These are phyloP conservation scores for Ziziphus jujuba DNA, from an alignment of 306 rosid species.

Conservation along the genomic window DNA sequence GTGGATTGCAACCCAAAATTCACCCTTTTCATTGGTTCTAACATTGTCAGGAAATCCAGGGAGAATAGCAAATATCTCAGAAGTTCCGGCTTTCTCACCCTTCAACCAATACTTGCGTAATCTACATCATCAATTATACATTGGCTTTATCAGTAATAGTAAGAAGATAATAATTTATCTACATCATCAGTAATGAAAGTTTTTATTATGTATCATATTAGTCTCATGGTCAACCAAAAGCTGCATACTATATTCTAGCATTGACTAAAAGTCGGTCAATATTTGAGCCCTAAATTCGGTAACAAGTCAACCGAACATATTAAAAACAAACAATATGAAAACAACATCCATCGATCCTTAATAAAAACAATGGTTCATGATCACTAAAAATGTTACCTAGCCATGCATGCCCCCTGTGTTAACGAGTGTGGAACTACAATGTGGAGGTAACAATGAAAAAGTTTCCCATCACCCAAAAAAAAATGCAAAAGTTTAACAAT, in stretches of 20 bases:
- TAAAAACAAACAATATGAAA: too few relatives aligned
- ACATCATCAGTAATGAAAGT: too few relatives aligned
- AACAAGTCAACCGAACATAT: background rate
- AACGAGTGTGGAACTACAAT: background rate
- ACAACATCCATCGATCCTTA: background rate
- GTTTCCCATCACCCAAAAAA: too few relatives aligned
- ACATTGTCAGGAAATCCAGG: constrained; percentile 92
- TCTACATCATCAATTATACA: constrained; percentile 36
- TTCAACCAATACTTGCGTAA: constrained; percentile 79
- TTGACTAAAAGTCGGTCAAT: background rate
- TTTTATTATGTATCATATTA: too few relatives aligned
- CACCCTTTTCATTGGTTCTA: constrained; percentile 73
- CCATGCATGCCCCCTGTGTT: background rate
- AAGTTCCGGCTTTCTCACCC: constrained; percentile 80
- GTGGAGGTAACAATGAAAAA: too few relatives aligned
- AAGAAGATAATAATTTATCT: background rate
- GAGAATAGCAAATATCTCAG: constrained; percentile 69
- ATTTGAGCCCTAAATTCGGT: background rate
- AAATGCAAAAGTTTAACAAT: background rate
- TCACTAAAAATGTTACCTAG: constrained; percentile 6
- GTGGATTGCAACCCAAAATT: constrained; percentile 89
- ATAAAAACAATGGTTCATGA: background rate
- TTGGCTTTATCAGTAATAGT: background rate
- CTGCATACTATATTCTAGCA: background rate
- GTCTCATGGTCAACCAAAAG: background rate